A percentile compares a stretch with the other conserved stretches of the same genome.
Evolutionary conservation across 768 basidiomycete species (phyloP).

Genomic region (Xanthoconium purpureum): DNA sequence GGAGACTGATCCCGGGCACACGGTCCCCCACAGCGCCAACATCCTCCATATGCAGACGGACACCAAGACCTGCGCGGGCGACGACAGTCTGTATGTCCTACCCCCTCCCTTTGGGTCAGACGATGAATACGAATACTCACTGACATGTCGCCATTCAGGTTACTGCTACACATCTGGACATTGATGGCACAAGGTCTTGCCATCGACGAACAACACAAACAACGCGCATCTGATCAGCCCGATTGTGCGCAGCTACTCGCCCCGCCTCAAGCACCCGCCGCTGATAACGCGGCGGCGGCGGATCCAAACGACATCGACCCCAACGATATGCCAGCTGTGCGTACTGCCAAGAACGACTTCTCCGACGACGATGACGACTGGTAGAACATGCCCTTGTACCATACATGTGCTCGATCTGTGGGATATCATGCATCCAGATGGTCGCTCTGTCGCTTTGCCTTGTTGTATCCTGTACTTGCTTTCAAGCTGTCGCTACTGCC

Average conservation of each 20-base stretch:
- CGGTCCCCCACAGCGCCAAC: conserved; percentile 33
- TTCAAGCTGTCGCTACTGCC: neutral
- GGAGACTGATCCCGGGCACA: conserved; percentile 27
- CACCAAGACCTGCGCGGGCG: conserved; percentile 46
- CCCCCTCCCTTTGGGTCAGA: neutral
- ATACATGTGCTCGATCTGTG: neutral
- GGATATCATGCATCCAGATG: neutral
- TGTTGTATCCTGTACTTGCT: too few relatives aligned
- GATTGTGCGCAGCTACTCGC: conserved; percentile 12
- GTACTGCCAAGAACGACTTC: conserved; percentile 16
- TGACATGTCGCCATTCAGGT: conserved; percentile 24
- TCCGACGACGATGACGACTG: conserved; percentile 32
- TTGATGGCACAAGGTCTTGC: conserved; percentile 44
- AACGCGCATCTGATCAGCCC: conserved; percentile 14
- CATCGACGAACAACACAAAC: conserved; percentile 44
- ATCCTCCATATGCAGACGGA: conserved; percentile 33
- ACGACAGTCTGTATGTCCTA: conserved; percentile 46
- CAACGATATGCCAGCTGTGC: conserved; percentile 10
- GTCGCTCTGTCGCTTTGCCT: too few relatives aligned
- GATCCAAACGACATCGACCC: neutral
- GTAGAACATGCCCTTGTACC: conserved; percentile 3
- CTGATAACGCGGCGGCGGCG: neutral
- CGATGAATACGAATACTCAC: too few relatives aligned
- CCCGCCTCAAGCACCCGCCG: conserved; percentile 1
- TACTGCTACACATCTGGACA: conserved; percentile 44